Percentiles rank a stretch among this genome's conserved stretches.
phyloP scores from a whole-genome alignment of 352 stramenopile genomes.

The Globisporangium solare region DNA sequence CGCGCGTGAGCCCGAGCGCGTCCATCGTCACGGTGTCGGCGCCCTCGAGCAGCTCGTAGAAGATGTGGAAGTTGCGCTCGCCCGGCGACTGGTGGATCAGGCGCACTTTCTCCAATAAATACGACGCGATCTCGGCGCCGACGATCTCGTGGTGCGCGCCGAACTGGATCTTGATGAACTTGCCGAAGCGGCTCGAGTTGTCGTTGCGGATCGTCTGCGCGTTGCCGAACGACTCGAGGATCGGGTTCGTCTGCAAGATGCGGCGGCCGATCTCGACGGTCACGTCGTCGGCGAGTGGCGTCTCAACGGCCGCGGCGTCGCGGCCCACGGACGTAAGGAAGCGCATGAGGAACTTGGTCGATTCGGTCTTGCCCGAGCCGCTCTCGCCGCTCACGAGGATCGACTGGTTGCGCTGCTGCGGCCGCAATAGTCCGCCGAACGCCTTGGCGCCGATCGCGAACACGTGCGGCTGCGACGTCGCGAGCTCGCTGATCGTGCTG shows the following conservation, averaged over 20 bases:
- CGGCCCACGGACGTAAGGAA: conserved; percentile 78
- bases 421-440: conserved; percentile 58
- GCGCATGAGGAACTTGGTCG: conserved; percentile 89
- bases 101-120: conserved; percentile 94
- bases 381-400: conserved; percentile 87
- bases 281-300: neutral
- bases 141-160: conserved; percentile 30
- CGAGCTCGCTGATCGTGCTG: conserved; percentile 37
- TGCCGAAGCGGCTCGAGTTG: conserved; percentile 88
- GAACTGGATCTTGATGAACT: conserved; percentile 89
- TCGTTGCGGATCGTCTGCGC: conserved; percentile 85
- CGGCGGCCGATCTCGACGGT: conserved; percentile 60
- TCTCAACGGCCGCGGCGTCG: conserved; percentile 11
- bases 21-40: conserved; percentile 54
- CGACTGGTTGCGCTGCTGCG: conserved; percentile 71
- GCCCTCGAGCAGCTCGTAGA: conserved; percentile 75
- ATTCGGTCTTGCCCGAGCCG: conserved; percentile 85
- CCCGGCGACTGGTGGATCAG: conserved; percentile 70
- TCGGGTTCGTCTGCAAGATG: conserved; percentile 88
- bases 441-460: conserved; percentile 75
- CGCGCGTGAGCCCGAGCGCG: conserved; percentile 15
- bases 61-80: conserved; percentile 88
- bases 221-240: conserved; percentile 89
- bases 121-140: conserved; percentile 85
- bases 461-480: conserved; percentile 43